Base-by-base conservation (phyloP, 1,284 basidiomycete species). In the Marasmius tenuissimus region DNA sequence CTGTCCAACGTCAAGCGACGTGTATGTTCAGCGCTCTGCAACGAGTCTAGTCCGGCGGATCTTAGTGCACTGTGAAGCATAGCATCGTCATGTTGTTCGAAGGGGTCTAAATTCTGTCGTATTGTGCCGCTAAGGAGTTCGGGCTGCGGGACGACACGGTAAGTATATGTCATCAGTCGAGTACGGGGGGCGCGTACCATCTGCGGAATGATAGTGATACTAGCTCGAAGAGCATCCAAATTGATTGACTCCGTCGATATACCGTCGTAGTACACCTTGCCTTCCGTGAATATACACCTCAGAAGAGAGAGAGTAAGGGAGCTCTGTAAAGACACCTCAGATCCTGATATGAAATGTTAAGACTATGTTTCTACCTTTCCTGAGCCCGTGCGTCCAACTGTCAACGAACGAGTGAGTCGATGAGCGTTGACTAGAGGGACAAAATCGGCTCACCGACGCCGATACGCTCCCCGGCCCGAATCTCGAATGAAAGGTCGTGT, bases 341-440 rank as follows among this genome's bases (percentile, higher is more conserved):
- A 27, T 14, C 4, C 27, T 16, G 33, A 62, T 40, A 61, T 57
- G 70, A 62, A 14, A 70, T 75, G 65, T 27, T 27, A 27, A 27
- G 71, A 53, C 78, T 77, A 76, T 75, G 20, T 79, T 64, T 75
- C 53, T 48, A 82, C 83, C 77, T 93, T 93, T 54, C 90, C 91
- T 66, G 85, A 88, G 10, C 91, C 91, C 1, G 91, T 92, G 39
- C 91, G 78, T 10, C 91, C 91, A 22, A 89, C 86, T 85, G 61
- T 8, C 34, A 14, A 18, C 48, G 14, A 58, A 47, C 54, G 38
- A 50, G 2, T 35, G 4, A 27, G 2, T 27, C 27, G 40, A 14
- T 49, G 22, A 49, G 18, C 40, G 37, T 20, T 33, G 3, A 16
- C 9, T 20, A 16, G 34, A 27, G 27, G 4, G 27, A 56, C 22